Conservation (phyloP, 2,329 filamentous ascomycete genomes). For the Exophiala viscosa region DNA sequence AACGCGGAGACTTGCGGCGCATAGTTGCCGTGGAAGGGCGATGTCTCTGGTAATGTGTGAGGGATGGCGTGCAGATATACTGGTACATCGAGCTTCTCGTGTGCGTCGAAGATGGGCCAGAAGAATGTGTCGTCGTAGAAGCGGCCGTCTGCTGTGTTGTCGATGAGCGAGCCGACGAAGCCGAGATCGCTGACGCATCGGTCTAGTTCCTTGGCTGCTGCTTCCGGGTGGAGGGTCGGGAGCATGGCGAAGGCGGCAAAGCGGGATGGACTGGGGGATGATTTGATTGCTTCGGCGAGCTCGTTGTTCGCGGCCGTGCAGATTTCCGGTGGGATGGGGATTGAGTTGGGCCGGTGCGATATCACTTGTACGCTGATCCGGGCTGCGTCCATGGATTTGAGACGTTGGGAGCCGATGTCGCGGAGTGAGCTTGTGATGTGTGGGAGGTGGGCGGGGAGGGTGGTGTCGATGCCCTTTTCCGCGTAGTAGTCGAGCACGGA, state of each 20-base stretch:
- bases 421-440: slow-evolving; percentile 19
- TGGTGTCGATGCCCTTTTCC: slow-evolving; percentile 8
- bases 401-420: slow-evolving; percentile 18
- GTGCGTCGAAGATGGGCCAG: slow-evolving; percentile 42
- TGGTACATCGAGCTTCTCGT: slow-evolving; percentile 47
- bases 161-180: slow-evolving; percentile 49
- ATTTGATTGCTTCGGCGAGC: slow-evolving; percentile 30
- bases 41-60: slow-evolving; percentile 30
- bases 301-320: slow-evolving; percentile 24
- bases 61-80: slow-evolving; percentile 50
- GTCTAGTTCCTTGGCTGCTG: slow-evolving; percentile 36
- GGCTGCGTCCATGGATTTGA: slow-evolving; percentile 21
- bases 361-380: slow-evolving; percentile 25
- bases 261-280: slow-evolving; percentile 30
- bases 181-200: slow-evolving; percentile 42
- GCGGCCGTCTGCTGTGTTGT: slow-evolving; percentile 33
- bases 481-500: slow-evolving; percentile 19
- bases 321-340: slow-evolving; percentile 18
- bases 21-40: slow-evolving; percentile 19
- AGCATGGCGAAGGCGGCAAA: slow-evolving; percentile 45
- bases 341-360: slow-evolving; percentile 24
- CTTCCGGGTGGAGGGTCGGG: slow-evolving; percentile 37
- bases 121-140: slow-evolving; percentile 46
- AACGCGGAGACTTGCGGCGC: slow-evolving; percentile 13
- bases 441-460: slow-evolving; percentile 10